These are phyloP conservation scores for Gossypium thurberi DNA, from an alignment of 345 rosid species.

Conservation along the genomic window DNA sequence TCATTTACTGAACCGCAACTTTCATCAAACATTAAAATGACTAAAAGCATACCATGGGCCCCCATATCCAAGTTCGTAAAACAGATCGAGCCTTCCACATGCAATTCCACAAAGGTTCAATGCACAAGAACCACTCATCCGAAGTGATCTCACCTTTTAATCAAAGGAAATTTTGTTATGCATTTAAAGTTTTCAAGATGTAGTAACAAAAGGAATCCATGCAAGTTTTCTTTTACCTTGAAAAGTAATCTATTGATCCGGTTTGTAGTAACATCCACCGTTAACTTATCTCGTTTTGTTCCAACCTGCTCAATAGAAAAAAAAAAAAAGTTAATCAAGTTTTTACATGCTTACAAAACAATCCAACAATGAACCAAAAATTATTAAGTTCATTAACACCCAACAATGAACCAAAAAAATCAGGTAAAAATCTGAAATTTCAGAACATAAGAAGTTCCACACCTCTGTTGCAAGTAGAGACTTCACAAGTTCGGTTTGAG, in stretches of 20 bases:
- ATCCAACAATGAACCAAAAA: background rate
- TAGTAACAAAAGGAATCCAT: background rate
- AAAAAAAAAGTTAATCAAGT: slow-evolving; percentile 11
- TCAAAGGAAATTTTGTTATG: slow-evolving; percentile 7
- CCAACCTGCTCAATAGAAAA: slow-evolving; percentile 53
- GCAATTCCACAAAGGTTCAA: slow-evolving; percentile 92
- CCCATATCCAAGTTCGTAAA: slow-evolving; percentile 75
- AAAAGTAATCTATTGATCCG: slow-evolving; percentile 72
- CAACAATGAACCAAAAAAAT: background rate
- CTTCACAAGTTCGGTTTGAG: slow-evolving; percentile 64
- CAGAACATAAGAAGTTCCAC: slow-evolving; percentile 6
- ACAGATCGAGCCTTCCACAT: slow-evolving; percentile 77
- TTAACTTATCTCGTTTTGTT: slow-evolving; percentile 66
- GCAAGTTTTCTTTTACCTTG: slow-evolving; percentile 44
- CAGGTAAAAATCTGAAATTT: background rate
- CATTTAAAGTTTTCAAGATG: background rate
- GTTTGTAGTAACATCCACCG: slow-evolving; percentile 61
- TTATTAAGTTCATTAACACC: background rate
- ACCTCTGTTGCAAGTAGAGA: slow-evolving; percentile 92
- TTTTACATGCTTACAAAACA: slow-evolving; percentile 4
- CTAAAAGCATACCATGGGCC: slow-evolving; percentile 72
- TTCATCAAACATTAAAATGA: background rate
- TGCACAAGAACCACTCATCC: slow-evolving; percentile 96
- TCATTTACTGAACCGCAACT: background rate
- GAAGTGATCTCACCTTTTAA: slow-evolving; percentile 78